A percentile compares a stretch with the other conserved stretches of the same genome.
Evolutionary conservation across 2,329 filamentous ascomycete species (phyloP).

Genomic region (Monosporascus sp.): DNA sequence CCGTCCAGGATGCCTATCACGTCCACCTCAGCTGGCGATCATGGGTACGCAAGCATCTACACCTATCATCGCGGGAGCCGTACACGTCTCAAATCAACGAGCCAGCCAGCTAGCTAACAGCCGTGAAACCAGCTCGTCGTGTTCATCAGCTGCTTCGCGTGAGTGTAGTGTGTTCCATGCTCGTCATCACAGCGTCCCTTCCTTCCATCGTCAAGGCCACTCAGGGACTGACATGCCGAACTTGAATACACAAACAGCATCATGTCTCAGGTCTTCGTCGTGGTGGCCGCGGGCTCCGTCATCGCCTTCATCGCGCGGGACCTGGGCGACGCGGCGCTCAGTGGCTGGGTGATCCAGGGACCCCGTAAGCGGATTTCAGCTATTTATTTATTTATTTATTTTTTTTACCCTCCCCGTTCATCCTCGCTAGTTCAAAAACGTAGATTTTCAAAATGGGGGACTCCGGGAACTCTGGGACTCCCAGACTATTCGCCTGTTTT

Average conservation of each 20-base stretch:
- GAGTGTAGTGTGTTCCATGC: conserved; percentile 10
- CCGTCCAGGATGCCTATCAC: conserved; percentile 29
- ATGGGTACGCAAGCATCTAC: conserved; percentile 32
- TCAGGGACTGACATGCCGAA: not conserved
- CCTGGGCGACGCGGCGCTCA: conserved; percentile 41
- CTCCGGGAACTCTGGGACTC: too few species aligned
- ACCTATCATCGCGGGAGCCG: not conserved
- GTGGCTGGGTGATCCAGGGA: conserved; percentile 45
- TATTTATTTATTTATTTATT: too few species aligned
- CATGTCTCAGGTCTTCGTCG: conserved; percentile 50
- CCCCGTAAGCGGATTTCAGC: conserved; percentile 27
- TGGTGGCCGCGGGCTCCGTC: conserved; percentile 49
- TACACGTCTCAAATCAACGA: not conserved
- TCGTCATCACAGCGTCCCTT: not conserved
- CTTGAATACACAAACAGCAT: conserved; percentile 27
- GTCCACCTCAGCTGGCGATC: conserved; percentile 49
- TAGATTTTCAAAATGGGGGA: too few species aligned
- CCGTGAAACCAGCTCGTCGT: conserved; percentile 24
- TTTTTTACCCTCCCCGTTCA: too few species aligned
- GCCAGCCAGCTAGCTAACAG: not conserved
- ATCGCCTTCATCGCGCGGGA: conserved; percentile 51
- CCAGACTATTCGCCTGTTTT: too few species aligned
- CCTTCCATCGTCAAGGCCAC: not conserved
- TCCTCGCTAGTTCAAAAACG: too few species aligned
- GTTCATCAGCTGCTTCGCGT: conserved; percentile 44